phyloP scores from a whole-genome alignment of 306 rosid species.

The Coriaria nepalensis region DNA sequence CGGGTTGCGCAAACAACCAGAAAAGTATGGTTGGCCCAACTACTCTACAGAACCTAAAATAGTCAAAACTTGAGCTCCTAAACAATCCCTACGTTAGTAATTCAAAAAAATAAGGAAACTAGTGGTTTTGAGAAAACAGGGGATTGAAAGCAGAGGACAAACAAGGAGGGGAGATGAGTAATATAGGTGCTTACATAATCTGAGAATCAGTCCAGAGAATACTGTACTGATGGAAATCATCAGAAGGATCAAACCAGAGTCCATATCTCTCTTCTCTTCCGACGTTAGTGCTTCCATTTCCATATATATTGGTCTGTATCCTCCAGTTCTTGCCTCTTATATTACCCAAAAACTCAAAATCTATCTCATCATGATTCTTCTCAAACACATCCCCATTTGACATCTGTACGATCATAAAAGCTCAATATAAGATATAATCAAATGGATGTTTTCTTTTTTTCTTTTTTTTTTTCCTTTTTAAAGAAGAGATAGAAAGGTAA shows the following conservation, averaged over 20 bases:
- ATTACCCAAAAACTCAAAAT: slow-evolving; percentile 77
- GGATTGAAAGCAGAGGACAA: slow-evolving; percentile 16
- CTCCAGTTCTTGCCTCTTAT: slow-evolving; percentile 96
- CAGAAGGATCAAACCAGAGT: slow-evolving; percentile 93
- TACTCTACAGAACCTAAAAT: too few relatives aligned
- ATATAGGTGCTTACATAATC: slow-evolving; percentile 55
- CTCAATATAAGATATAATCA: background rate
- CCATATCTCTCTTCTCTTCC: slow-evolving; percentile 89
- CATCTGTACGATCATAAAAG: slow-evolving; percentile 34
- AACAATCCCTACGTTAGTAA: too few relatives aligned
- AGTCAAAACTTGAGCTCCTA: too few relatives aligned
- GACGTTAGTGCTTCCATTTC: slow-evolving; percentile 83
- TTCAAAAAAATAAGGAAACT: too few relatives aligned
- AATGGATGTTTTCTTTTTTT: too few relatives aligned
- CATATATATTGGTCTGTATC: slow-evolving; percentile 86
- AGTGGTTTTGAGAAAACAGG: slow-evolving; percentile 29
- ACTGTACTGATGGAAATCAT: slow-evolving; percentile 74
- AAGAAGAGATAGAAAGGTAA: too few relatives aligned
- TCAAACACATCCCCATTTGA: slow-evolving; percentile 51
- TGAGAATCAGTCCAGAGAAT: slow-evolving; percentile 79
- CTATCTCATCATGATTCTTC: slow-evolving; percentile 62
- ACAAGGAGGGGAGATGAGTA: slow-evolving; percentile 14
- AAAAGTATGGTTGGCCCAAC: too few relatives aligned
- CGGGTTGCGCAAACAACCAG: too few relatives aligned
- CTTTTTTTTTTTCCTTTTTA: too few relatives aligned